A percentile compares a stretch with the other conserved stretches of the same genome.
Conservation (phyloP, 1,284 basidiomycete genomes). For the Fomitopsis pinicola region DNA sequence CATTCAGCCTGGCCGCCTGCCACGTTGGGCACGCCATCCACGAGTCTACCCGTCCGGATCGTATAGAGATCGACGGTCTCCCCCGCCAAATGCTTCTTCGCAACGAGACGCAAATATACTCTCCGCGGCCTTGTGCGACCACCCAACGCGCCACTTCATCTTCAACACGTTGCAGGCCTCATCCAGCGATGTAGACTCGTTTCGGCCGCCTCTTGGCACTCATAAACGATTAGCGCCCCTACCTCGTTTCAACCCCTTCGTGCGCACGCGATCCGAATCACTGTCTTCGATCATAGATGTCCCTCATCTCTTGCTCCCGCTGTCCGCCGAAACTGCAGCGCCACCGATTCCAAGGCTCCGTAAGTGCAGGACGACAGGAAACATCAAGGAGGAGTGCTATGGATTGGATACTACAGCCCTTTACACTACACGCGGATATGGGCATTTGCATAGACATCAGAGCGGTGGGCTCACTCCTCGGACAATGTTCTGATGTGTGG, state of each 20-base stretch:
- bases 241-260: slow-evolving; percentile 30
- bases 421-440: not conserved
- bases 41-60: not conserved
- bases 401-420: not conserved
- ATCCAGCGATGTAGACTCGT: not conserved
- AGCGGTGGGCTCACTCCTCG: no score
- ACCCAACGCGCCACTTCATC: not conserved
- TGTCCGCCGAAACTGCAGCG: not conserved
- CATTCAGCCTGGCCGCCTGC: not conserved
- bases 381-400: not conserved
- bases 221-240: slow-evolving; percentile 26
- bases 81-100: slow-evolving; percentile 8
- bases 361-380: not conserved
- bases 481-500: no score
- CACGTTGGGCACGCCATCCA: not conserved
- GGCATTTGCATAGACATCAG: no score
- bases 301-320: not conserved
- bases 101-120: no score
- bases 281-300: slow-evolving; percentile 23
- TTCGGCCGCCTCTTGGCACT: slow-evolving; percentile 2
- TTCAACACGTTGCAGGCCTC: not conserved
- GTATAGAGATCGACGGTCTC: not conserved
- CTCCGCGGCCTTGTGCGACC: no score
- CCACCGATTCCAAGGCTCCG: not conserved
- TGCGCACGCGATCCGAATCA: slow-evolving; percentile 28